Evolutionary conservation across 306 rosid species (phyloP).

Genomic region (Amphicarpaea edgeworthii): DNA sequence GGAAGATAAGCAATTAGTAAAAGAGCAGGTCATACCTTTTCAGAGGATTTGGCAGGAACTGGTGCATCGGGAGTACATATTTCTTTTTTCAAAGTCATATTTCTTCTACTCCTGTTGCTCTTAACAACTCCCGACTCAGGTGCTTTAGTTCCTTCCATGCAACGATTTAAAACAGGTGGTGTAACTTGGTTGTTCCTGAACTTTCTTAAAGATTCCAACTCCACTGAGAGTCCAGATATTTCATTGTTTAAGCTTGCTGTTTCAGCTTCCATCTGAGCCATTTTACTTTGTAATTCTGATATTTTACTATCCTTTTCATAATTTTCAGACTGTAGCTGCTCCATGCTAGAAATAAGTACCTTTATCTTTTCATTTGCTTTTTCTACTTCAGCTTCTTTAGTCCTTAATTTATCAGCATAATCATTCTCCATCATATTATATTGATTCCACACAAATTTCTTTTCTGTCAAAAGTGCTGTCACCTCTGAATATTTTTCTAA

Average conservation of each 20-base stretch:
- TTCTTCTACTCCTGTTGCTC: constrained; percentile 47
- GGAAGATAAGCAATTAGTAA: constrained; percentile 34
- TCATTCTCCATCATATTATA: constrained; percentile 71
- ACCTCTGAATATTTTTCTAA: constrained; percentile 64
- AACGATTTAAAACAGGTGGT: constrained; percentile 64
- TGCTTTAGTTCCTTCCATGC: constrained; percentile 47
- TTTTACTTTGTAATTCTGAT: constrained; percentile 55
- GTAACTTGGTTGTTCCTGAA: constrained; percentile 51
- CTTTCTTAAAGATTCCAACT: constrained; percentile 65
- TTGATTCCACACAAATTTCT: constrained; percentile 89
- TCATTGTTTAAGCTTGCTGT: constrained; percentile 65
- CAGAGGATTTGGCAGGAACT: constrained; percentile 41
- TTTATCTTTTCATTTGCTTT: constrained; percentile 58
- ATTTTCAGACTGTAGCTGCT: constrained; percentile 67
- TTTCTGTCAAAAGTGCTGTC: constrained; percentile 73
- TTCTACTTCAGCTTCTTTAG: constrained; percentile 61
- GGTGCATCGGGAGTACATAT: constrained; percentile 43
- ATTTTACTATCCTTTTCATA: constrained; percentile 66
- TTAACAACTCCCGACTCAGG: constrained; percentile 44
- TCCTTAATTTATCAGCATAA: constrained; percentile 57
- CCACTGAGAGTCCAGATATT: constrained; percentile 56
- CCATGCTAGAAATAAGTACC: constrained; percentile 65
- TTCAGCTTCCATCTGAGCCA: constrained; percentile 62
- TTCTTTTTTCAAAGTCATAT: constrained; percentile 55
- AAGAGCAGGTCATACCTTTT: constrained; percentile 55